Evolutionary conservation across 2,329 filamentous ascomycete species (phyloP), one percentile per base, ranked within the genome.

Genomic region (Penicillium polonicum): DNA sequence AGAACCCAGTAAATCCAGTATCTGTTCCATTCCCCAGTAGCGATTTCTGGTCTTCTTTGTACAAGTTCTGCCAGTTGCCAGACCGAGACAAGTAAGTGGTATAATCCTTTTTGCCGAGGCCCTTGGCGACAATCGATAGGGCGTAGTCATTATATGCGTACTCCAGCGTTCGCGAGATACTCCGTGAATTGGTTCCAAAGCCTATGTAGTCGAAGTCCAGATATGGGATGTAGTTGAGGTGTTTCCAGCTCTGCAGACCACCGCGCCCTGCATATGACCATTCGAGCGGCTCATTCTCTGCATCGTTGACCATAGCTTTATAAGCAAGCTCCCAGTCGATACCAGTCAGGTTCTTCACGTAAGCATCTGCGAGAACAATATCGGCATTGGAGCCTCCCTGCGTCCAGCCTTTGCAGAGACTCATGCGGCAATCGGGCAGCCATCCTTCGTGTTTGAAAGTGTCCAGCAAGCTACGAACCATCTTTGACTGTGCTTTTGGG

Each of bases 61-160:
- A 89, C 53, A 90, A 75, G 58, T 89, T 89, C 62, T 80, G 77
- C 88, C 88, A 91, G 68, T 77, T 65, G 80, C 82, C 76, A 59
- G 83, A 83, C 0, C 83, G 82, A 1, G 72, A 72, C 0, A 83
- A 65, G 60, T 89, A 90, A 78, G 83, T 68, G 2, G 62, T 65
- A 36, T 65, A 61, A 23, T 67, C 59, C 15, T 59, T 76, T 17
- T 82, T 79, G 9, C 82, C 83, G 17, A 88, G 70, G 0, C 76
- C 79, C 4, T 77, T 78, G 0, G 85, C 86, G 35, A 89, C 82
- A 45, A 85, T 77, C 0, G 84, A 76, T 49, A 88, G 82, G 59
- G 80, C 82, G 65, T 84, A 90, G 72, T 91, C 88, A 65, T 91
- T 85, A 71, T 90, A 90, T n/a, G 85, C 83, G 68, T 91, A 91